Percentiles rank a stretch among this genome's conserved stretches.
Evolutionary conservation across 768 basidiomycete genomes (phyloP).

Genomic region (Hydnomerulius pinastri): DNA sequence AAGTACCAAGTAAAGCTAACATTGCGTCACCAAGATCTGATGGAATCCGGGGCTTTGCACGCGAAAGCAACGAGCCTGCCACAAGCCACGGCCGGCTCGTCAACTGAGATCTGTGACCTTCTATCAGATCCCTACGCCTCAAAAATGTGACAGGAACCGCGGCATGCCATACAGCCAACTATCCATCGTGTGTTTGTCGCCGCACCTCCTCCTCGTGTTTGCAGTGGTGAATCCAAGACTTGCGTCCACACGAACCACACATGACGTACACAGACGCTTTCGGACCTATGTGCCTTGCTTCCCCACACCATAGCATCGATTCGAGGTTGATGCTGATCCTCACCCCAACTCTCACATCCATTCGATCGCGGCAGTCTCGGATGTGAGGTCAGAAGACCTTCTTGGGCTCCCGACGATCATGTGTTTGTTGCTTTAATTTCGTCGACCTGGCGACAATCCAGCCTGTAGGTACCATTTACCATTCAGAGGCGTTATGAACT

Average conservation of each 20-base stretch:
- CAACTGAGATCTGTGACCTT: neutral
- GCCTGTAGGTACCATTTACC: neutral
- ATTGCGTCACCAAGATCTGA: neutral
- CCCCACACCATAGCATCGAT: slow-evolving; percentile 14
- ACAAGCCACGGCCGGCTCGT: slow-evolving; percentile 11
- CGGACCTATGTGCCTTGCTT: slow-evolving; percentile 4
- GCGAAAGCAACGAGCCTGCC: slow-evolving; percentile 20
- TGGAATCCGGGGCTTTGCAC: neutral
- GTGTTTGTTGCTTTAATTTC: neutral
- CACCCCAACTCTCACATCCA: neutral
- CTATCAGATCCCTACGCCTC: slow-evolving; percentile 14
- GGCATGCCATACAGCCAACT: slow-evolving; percentile 6
- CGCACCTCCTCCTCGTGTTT: slow-evolving; percentile 14
- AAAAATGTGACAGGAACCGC: slow-evolving; percentile 11
- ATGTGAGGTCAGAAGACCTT: neutral
- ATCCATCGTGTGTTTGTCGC: neutral
- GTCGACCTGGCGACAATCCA: slow-evolving; percentile 8
- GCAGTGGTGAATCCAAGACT: neutral
- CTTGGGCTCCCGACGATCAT: neutral
- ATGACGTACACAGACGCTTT: neutral
- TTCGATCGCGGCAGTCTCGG: neutral
- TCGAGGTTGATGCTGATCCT: slow-evolving; percentile 3
- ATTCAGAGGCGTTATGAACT: too few relatives aligned
- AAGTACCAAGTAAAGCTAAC: too few relatives aligned
- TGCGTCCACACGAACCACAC: slow-evolving; percentile 1